Conservation (phyloP, 129 eudicot genomes). For the Mikania micrantha region DNA sequence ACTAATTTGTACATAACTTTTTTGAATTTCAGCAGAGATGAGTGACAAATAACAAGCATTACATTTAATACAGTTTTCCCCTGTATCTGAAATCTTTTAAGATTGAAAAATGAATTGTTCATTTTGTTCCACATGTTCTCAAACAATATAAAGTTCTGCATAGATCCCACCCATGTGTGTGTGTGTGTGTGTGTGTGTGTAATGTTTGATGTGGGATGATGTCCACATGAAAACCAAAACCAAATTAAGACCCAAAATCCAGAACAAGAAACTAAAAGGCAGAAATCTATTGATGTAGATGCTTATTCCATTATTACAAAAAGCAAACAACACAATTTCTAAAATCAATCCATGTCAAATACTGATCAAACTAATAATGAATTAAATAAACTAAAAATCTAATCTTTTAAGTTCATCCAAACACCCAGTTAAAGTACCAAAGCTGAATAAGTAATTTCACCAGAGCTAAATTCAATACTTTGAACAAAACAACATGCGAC, state of each 20-base stretch:
- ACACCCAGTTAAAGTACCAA: neutral
- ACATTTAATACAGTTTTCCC: too few species aligned
- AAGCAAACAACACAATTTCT: neutral
- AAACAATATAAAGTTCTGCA: too few species aligned
- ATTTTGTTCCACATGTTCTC: too few species aligned
- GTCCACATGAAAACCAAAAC: too few species aligned
- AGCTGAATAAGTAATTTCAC: neutral
- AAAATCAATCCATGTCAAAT: neutral
- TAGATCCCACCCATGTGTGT: too few species aligned
- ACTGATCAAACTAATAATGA: neutral
- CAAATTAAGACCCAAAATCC: neutral
- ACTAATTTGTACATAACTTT: too few species aligned
- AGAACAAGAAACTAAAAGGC: neutral
- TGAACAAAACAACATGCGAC: neutral
- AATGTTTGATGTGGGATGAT: too few species aligned
- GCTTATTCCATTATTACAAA: neutral
- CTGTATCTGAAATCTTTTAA: too few species aligned
- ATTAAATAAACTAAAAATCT: neutral
- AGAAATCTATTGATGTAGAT: neutral
- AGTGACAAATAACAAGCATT: too few species aligned
- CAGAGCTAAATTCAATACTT: neutral
- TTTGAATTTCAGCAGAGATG: too few species aligned
- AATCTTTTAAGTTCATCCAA: neutral
- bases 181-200: too few species aligned
- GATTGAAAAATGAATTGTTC: too few species aligned